These are phyloP conservation scores for Yamadazyma atlantica DNA, from an alignment of 1,139 yeast species.

Conservation along the genomic window DNA sequence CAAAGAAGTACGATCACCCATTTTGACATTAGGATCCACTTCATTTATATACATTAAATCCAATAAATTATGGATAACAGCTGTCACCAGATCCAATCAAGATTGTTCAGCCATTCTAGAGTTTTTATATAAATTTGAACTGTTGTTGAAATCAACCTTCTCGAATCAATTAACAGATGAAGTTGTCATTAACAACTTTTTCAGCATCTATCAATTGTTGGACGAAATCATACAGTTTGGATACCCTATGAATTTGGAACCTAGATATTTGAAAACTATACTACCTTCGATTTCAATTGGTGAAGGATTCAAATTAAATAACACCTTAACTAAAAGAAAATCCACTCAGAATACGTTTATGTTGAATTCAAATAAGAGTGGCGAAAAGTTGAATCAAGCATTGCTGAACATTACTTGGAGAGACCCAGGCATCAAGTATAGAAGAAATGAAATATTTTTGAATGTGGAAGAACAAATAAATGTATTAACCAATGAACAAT, in stretches of 20 bases:
- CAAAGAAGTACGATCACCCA: slow-evolving; percentile 60
- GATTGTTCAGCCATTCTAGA: slow-evolving; percentile 83
- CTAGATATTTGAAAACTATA: slow-evolving; percentile 29
- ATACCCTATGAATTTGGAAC: slow-evolving; percentile 72
- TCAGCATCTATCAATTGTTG: slow-evolving; percentile 68
- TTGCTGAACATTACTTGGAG: slow-evolving; percentile 59
- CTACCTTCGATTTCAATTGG: slow-evolving; percentile 24
- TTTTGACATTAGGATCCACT: slow-evolving; percentile 88
- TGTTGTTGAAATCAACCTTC: slow-evolving; percentile 32
- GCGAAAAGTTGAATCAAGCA: slow-evolving; percentile 10
- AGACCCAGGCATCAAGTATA: slow-evolving; percentile 66
- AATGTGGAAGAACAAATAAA: slow-evolving; percentile 77
- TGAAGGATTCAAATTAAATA: slow-evolving; percentile 22
- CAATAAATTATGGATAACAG: slow-evolving; percentile 76
- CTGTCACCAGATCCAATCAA: slow-evolving; percentile 83
- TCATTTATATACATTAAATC: slow-evolving; percentile 80
- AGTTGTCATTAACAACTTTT: slow-evolving; percentile 51
- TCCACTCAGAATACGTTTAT: slow-evolving; percentile 11
- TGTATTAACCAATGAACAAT: slow-evolving; percentile 60
- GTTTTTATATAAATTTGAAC: slow-evolving; percentile 63
- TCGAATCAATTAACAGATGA: slow-evolving; percentile 26
- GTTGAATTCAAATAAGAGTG: slow-evolving; percentile 13
- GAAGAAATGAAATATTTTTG: slow-evolving; percentile 78
- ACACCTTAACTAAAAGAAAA: slow-evolving; percentile 14
- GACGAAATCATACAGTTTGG: slow-evolving; percentile 84